Evolutionary conservation across 495 filamentous ascomycete species (phyloP).

Genomic region (Hypoxylon lenormandii): DNA sequence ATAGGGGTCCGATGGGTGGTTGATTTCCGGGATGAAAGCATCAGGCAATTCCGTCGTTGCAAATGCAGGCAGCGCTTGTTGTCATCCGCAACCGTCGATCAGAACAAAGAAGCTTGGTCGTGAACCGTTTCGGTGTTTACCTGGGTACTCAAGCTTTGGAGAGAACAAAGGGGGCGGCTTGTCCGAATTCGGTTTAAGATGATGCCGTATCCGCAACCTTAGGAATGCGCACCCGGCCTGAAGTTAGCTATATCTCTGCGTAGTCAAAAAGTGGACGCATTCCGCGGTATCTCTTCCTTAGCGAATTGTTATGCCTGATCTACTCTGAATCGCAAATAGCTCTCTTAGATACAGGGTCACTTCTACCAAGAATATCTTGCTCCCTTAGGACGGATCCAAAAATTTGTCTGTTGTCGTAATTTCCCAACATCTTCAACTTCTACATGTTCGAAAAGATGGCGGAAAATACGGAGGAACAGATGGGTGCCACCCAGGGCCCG

Average conservation of each 20-base stretch:
- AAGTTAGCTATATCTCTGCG: constrained; percentile 3
- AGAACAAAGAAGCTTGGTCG: constrained; percentile 18
- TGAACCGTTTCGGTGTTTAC: background rate
- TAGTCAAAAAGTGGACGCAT: constrained; percentile 23
- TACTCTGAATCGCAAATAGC: background rate
- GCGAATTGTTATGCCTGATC: background rate
- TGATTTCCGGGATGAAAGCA: background rate
- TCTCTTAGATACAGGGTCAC: background rate
- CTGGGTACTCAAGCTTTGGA: background rate
- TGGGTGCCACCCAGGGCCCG: background rate
- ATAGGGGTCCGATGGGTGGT: too few species aligned
- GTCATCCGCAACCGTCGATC: constrained; percentile 16
- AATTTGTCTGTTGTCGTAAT: too few species aligned
- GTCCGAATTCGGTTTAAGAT: constrained; percentile 25
- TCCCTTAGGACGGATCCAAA: too few species aligned
- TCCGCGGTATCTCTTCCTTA: background rate
- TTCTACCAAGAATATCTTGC: background rate
- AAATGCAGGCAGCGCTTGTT: background rate
- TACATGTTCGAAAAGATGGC: background rate
- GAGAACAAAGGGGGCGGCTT: constrained; percentile 20
- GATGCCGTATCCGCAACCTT: background rate
- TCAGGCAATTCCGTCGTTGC: background rate
- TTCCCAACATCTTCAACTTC: background rate
- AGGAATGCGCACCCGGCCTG: constrained; percentile 20
- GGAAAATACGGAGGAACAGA: too few species aligned